Base-by-base conservation (phyloP, 208 protist species). In the Leishmania guyanensis region DNA sequence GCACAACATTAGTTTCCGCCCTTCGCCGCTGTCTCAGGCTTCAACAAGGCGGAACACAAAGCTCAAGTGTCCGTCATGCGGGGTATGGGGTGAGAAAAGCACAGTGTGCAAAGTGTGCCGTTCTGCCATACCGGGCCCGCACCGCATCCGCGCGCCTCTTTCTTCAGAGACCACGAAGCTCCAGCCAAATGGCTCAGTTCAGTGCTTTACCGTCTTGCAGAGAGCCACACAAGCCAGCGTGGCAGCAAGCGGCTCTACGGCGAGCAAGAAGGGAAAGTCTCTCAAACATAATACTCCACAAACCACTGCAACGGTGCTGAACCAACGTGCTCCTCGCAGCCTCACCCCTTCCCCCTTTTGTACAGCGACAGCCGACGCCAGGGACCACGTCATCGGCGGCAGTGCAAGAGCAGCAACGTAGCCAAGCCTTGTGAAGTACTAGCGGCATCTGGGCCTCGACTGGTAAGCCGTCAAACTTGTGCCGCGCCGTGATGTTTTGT, bases 21-120 rank as follows among this genome's bases (percentile, higher is more conserved):
- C 73, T 2, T 75, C 39, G 2, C 73, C 69, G 33, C 64, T 71
- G 26, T 68, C 72, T 16, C 17, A 0, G 43, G 53, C 0, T 39
- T 20, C 33, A 36, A 39, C 29, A 48, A 68, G 22, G 73, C 64
- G 51, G 16, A 85, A 85, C 77, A 85, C 78, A 26, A 81, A 82
- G 17, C 53, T 85, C 17, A 85, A 85, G 65, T 85, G 82, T 10
- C 77, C 73, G 0, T 85, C 77, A 0, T 85, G 82, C 56, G 77
- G 77, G 0, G 82, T 85, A 29, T 82, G 82, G 82, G 82, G 77
- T 16, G n/a, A 64, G 33, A 85, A 85, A 33, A 54, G 82, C 17
- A 71, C 82, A 4, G 78, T 69, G 53, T 85, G 82, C 26, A 43
- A 56, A 0, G 82, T 85, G 50, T 82, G 77, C 39, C 43, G 54